These are phyloP conservation scores for Rhodotorula taiwanensis DNA, from an alignment of 768 basidiomycete species.

Conservation along the genomic window DNA sequence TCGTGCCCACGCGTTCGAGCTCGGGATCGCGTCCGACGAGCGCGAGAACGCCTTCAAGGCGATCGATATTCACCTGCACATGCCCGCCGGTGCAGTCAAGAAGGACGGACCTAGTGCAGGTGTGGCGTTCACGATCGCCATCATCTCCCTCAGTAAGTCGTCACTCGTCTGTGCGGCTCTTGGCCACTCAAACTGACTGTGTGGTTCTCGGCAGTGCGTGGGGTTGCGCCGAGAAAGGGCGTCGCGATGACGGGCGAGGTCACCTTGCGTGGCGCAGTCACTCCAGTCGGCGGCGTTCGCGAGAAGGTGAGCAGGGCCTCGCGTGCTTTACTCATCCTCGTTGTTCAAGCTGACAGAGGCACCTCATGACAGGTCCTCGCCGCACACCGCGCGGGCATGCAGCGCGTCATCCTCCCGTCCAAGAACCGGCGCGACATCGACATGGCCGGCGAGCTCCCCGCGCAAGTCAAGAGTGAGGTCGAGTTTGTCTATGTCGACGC, in stretches of 20 bases:
- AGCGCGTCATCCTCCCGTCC: conserved; percentile 74
- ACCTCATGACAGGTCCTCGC: conserved; percentile 56
- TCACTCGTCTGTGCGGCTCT: conserved; percentile 56
- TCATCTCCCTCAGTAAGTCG: conserved; percentile 66
- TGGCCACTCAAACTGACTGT: neutral
- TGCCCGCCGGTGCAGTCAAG: conserved; percentile 83
- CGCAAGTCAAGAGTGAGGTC: conserved; percentile 65
- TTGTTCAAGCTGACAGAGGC: neutral
- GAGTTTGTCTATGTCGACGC: conserved; percentile 74
- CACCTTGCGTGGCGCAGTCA: conserved; percentile 72
- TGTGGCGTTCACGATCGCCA: conserved; percentile 78
- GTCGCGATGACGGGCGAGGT: conserved; percentile 88
- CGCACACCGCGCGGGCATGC: conserved; percentile 77
- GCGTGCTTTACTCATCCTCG: neutral
- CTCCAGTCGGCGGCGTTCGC: conserved; percentile 50
- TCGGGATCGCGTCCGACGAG: conserved; percentile 39
- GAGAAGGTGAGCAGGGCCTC: conserved; percentile 23
- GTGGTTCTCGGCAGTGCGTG: conserved; percentile 10
- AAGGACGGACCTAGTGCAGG: conserved; percentile 92
- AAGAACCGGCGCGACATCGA: conserved; percentile 81
- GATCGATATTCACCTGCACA: conserved; percentile 74
- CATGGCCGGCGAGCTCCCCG: conserved; percentile 60
- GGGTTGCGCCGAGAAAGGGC: conserved; percentile 8
- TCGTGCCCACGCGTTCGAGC: conserved; percentile 52
- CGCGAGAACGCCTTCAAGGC: conserved; percentile 52